Percentiles rank a stretch among this genome's conserved stretches.
Evolutionary conservation across 1,284 basidiomycete genomes (phyloP).

Genomic region (Nidula niveotomentosa): DNA sequence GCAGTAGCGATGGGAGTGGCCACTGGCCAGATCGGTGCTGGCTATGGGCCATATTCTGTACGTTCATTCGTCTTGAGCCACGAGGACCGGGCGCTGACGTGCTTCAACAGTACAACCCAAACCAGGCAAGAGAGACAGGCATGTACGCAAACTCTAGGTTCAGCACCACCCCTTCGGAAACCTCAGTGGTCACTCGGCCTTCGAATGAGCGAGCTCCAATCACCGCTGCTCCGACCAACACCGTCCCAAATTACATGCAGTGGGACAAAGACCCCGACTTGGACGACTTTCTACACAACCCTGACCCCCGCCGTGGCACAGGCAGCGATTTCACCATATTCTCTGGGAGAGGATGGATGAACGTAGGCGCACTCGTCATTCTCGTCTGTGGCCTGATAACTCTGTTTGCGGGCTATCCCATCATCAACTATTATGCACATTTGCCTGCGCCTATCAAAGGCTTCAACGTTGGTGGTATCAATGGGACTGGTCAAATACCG

Average conservation of each 20-base stretch:
- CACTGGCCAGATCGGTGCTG: conserved; percentile 68
- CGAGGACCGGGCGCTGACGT: conserved; percentile 1
- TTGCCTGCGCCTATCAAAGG: conserved; percentile 33
- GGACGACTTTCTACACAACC: conserved; percentile 77
- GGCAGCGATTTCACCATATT: conserved; percentile 57
- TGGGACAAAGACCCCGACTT: conserved; percentile 80
- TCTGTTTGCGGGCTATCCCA: conserved; percentile 81
- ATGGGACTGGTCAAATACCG: conserved; percentile 72
- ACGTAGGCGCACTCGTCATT: conserved; percentile 57
- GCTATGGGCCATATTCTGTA: conserved; percentile 81
- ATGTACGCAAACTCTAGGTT: conserved; percentile 54
- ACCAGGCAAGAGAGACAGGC: conserved; percentile 38
- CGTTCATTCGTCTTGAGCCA: conserved; percentile 25
- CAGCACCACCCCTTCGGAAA: conserved; percentile 60
- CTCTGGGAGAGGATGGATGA: conserved; percentile 75
- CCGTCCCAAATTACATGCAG: conserved; percentile 56
- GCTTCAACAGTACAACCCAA: conserved; percentile 53
- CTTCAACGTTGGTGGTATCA: conserved; percentile 80
- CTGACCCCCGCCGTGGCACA: conserved; percentile 60
- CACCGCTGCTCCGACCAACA: conserved; percentile 32
- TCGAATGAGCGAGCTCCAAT: conserved; percentile 13
- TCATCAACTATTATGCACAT: conserved; percentile 56
- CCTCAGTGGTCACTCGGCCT: conserved; percentile 41
- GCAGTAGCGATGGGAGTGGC: conserved; percentile 71
- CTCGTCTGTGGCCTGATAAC: conserved; percentile 61